Percentiles rank a stretch among this genome's conserved stretches.
phyloP scores from a whole-genome alignment of 2,329 filamentous ascomycete species.

The Xylariaceae sp. region DNA sequence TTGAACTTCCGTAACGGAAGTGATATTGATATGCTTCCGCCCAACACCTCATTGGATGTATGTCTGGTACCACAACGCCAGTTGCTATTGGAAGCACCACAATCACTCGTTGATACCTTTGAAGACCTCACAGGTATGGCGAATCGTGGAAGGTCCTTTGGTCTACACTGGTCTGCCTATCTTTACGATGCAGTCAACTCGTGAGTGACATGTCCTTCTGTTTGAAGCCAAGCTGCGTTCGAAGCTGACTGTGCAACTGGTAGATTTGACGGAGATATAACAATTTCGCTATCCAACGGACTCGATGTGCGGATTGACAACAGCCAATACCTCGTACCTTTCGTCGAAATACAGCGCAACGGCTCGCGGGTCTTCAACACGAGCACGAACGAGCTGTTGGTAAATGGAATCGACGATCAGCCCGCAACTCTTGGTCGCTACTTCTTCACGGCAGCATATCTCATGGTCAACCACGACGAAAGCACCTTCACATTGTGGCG shows the following conservation, averaged over 20 bases:
- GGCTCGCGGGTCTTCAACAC: constrained; percentile 1
- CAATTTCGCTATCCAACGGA: background rate
- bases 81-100: constrained; percentile 1
- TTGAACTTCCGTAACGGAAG: constrained; percentile 30
- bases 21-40: constrained; percentile 27
- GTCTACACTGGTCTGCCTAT: background rate
- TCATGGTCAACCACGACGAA: too few species aligned
- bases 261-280: background rate
- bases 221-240: background rate
- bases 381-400: background rate
- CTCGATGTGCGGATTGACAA: constrained; percentile 2
- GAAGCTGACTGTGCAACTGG: too few species aligned
- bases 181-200: background rate
- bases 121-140: background rate
- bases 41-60: constrained; percentile 20
- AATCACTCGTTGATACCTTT: background rate
- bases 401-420: background rate
- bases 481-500: too few species aligned
- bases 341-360: background rate
- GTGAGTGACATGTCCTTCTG: background rate
- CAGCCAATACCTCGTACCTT: constrained; percentile 1
- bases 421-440: background rate
- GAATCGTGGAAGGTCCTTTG: background rate
- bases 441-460: too few species aligned
- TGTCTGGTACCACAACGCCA: constrained; percentile 13